A percentile compares a stretch with the other conserved stretches of the same genome.
These are phyloP conservation scores for Filosporella fistucella DNA, from an alignment of 495 filamentous ascomycete genomes.

Conservation along the genomic window DNA sequence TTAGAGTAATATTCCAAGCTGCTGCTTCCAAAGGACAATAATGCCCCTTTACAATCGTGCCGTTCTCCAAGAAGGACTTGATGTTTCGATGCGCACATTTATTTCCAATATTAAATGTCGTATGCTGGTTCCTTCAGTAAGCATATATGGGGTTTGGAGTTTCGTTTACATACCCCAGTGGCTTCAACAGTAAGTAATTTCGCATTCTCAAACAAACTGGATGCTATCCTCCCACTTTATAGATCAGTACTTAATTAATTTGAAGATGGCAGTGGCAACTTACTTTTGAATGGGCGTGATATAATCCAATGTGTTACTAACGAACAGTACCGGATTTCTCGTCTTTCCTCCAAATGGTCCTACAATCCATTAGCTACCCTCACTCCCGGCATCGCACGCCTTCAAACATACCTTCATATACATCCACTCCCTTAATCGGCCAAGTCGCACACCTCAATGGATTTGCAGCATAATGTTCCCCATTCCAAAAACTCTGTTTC, in stretches of 20 bases:
- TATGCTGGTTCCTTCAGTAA: too few relatives aligned
- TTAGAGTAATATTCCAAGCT: background rate
- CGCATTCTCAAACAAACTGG: background rate
- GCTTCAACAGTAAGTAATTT: constrained; percentile 13
- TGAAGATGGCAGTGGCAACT: background rate
- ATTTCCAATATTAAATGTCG: too few relatives aligned
- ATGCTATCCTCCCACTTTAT: constrained; percentile 1
- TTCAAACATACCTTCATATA: constrained; percentile 4
- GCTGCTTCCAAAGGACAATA: background rate
- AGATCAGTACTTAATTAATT: background rate
- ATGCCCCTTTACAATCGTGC: background rate
- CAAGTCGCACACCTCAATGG: constrained; percentile 3
- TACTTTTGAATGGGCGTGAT: constrained; percentile 15
- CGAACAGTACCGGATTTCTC: constrained; percentile 15
- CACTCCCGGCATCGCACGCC: too few relatives aligned
- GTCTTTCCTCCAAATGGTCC: constrained; percentile 13
- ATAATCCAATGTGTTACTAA: constrained; percentile 15
- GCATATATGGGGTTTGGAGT: too few relatives aligned
- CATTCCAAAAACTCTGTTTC: constrained; percentile 2
- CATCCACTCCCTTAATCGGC: constrained; percentile 7
- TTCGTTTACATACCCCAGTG: constrained; percentile 13
- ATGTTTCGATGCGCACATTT: too few relatives aligned
- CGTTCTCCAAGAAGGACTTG: background rate
- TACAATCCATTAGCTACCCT: background rate
- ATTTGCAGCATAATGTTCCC: background rate